Evolutionary conservation across 169 alveolate genomes (phyloP).

Genomic region (Plasmodium gallinaceum): DNA sequence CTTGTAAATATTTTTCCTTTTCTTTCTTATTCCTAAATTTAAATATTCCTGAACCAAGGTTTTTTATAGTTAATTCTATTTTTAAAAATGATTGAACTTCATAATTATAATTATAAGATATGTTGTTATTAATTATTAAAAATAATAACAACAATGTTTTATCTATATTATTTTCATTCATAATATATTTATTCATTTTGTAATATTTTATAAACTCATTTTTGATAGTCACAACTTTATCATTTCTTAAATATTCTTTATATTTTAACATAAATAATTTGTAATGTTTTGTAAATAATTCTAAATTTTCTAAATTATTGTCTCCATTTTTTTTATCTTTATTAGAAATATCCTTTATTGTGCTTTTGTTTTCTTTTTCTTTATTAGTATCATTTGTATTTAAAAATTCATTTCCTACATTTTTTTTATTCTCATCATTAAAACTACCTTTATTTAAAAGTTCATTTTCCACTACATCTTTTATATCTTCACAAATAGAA

Average conservation of each 20-base stretch:
- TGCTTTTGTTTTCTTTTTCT: background rate
- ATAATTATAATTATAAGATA: constrained; percentile 6
- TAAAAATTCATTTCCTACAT: background rate
- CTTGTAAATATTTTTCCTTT: constrained; percentile 58
- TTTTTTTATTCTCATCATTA: constrained; percentile 1
- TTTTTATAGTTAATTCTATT: constrained; percentile 42
- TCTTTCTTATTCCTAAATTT: constrained; percentile 52
- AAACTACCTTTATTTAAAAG: no score
- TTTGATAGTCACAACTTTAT: constrained; percentile 32
- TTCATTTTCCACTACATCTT: no score
- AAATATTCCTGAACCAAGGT: constrained; percentile 72
- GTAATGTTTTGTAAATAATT: constrained; percentile 41
- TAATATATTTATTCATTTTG: constrained; percentile 15
- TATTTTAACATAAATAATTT: constrained; percentile 30
- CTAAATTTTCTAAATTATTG: constrained; percentile 9
- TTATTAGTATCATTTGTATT: background rate
- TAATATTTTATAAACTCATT: constrained; percentile 46
- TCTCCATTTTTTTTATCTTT: constrained; percentile 5
- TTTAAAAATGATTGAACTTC: constrained; percentile 35
- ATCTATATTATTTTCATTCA: constrained; percentile 24
- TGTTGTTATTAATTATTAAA: constrained; percentile 57
- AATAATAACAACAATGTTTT: constrained; percentile 19
- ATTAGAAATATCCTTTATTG: background rate
- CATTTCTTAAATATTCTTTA: constrained; percentile 36
- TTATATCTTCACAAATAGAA: background rate